Conservation (phyloP, 2,329 filamentous ascomycete species). For the Aspergillus fructus region DNA sequence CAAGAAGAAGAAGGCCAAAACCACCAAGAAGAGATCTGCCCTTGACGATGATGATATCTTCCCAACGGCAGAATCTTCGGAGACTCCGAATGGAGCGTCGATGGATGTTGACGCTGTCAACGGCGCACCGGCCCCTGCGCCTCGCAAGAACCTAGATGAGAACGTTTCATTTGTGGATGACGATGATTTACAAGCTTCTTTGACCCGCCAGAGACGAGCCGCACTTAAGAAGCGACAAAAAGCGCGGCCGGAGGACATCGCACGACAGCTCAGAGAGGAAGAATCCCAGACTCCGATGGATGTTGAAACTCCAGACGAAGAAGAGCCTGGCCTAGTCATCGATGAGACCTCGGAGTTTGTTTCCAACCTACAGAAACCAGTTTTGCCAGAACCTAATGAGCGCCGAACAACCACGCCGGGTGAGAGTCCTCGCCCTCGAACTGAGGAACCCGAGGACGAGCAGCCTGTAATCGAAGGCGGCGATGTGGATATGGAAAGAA, state of each 20-base stretch:
- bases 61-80: conserved; percentile 34
- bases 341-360: conserved; percentile 96
- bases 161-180: conserved; percentile 79
- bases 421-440: conserved; percentile 27
- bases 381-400: conserved; percentile 53
- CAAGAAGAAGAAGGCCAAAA: conserved; percentile 80
- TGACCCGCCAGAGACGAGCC: conserved; percentile 77
- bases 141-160: conserved; percentile 64
- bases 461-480: conserved; percentile 49
- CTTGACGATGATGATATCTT: conserved; percentile 62
- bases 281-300: conserved; percentile 53
- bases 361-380: conserved; percentile 73
- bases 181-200: conserved; percentile 82
- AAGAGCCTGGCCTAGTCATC: conserved; percentile 73
- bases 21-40: conserved; percentile 64
- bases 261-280: conserved; percentile 71
- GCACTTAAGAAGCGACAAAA: conserved; percentile 92
- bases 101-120: conserved; percentile 77
- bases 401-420: conserved; percentile 36
- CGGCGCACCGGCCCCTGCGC: conserved; percentile 34
- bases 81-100: conserved; percentile 41
- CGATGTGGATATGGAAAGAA: conserved; percentile 54
- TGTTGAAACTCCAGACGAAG: conserved; percentile 59
- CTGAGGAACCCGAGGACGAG: conserved; percentile 18
- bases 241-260: conserved; percentile 80